Conservation (phyloP, 805 yeast genomes). For the Pichia membranifaciens region DNA sequence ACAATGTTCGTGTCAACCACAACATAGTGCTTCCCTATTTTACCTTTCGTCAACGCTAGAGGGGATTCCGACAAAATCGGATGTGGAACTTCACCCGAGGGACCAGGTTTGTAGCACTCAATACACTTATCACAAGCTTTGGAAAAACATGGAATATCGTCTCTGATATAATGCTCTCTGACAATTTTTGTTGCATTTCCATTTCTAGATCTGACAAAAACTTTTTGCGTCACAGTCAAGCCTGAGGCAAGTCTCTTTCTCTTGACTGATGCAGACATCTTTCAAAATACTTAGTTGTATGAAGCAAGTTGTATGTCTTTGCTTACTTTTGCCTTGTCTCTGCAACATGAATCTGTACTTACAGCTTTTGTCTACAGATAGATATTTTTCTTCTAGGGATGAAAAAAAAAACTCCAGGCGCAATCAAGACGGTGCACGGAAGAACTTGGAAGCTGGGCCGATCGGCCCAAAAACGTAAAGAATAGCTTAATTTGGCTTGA, state of each 20-base stretch:
- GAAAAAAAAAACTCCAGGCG: too few species aligned
- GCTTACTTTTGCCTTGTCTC: too few species aligned
- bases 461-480: too few species aligned
- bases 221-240: conserved; percentile 73
- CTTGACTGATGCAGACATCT: conserved; percentile 13
- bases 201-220: conserved; percentile 82
- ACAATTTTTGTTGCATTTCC: conserved; percentile 90
- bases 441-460: too few species aligned
- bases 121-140: conserved; percentile 60
- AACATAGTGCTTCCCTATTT: conserved; percentile 68
- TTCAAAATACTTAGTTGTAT: too few species aligned
- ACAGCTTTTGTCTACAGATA: too few species aligned
- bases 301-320: too few species aligned
- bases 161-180: conserved; percentile 87
- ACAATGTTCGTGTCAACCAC: conserved; percentile 86
- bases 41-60: conserved; percentile 32
- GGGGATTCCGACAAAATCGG: conserved; percentile 67
- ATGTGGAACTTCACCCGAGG: conserved; percentile 58
- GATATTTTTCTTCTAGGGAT: too few species aligned
- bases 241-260: conserved; percentile 46
- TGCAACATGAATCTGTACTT: too few species aligned
- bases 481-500: too few species aligned
- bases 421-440: too few species aligned
- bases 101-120: conserved; percentile 49
- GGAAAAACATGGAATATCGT: conserved; percentile 89